These are phyloP conservation scores for Musa acuminata DNA, from an alignment of 176 grass and related monocot genomes.

Conservation along the genomic window DNA sequence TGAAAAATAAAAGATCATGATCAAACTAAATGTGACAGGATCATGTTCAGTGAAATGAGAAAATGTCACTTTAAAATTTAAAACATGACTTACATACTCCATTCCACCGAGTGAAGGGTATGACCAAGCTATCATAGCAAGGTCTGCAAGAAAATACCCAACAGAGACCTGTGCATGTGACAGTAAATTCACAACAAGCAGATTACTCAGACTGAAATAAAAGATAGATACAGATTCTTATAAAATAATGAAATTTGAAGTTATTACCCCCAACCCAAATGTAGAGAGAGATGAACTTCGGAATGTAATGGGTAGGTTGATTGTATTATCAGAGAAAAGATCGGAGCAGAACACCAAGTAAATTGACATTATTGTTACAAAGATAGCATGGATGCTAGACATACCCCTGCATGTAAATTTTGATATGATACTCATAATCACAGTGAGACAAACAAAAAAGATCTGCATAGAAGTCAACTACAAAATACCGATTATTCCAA, in stretches of 20 bases:
- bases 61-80: background rate
- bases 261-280: constrained; percentile 78
- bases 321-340: constrained; percentile 63
- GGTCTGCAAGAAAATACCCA: constrained; percentile 81
- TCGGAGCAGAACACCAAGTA: constrained; percentile 83
- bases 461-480: background rate
- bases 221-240: constrained; percentile 14
- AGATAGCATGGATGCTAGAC: constrained; percentile 84
- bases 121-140: constrained; percentile 75
- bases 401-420: constrained; percentile 47
- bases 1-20: background rate
- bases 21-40: background rate
- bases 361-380: constrained; percentile 71
- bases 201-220: constrained; percentile 5
- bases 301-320: constrained; percentile 58
- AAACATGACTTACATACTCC: constrained; percentile 68
- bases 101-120: constrained; percentile 85
- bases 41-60: background rate
- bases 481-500: constrained; percentile 79
- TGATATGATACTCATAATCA: background rate
- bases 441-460: background rate
- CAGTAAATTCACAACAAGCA: constrained; percentile 6
- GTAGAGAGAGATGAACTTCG: constrained; percentile 68
- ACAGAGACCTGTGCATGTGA: constrained; percentile 56
- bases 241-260: constrained; percentile 11